Percentiles rank a stretch among this genome's conserved stretches.
Conservation (phyloP, 1,284 basidiomycete genomes). For the Ceratobasidium sp. region DNA sequence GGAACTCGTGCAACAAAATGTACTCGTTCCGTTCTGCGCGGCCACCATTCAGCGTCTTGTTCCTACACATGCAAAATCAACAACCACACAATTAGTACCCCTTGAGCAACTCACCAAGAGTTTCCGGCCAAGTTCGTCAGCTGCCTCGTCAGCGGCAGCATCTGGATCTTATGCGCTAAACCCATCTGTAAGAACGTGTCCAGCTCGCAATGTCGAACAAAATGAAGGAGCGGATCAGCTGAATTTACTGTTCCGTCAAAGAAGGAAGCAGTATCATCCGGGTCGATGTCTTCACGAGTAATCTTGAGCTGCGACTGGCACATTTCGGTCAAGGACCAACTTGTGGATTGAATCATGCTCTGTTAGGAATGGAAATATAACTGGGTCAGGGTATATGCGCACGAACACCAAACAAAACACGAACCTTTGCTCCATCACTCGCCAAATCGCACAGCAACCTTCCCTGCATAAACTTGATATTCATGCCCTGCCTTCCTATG, state of each 20-base stretch:
- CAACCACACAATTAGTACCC: slow-evolving; percentile 3
- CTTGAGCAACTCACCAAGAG: slow-evolving; percentile 78
- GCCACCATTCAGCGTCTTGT: slow-evolving; percentile 94
- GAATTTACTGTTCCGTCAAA: slow-evolving; percentile 88
- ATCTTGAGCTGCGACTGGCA: slow-evolving; percentile 90
- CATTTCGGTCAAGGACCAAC: slow-evolving; percentile 99
- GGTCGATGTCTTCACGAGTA: slow-evolving; percentile 92
- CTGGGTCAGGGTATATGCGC: neutral
- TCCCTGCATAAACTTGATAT: slow-evolving; percentile 87
- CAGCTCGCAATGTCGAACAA: slow-evolving; percentile 92
- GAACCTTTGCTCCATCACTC: slow-evolving; percentile 93
- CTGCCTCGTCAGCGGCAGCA: slow-evolving; percentile 91
- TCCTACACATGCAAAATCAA: slow-evolving; percentile 68
- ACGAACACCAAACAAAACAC: slow-evolving; percentile 47
- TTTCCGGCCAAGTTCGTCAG: slow-evolving; percentile 98
- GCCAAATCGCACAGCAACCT: slow-evolving; percentile 93
- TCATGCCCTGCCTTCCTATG: slow-evolving; percentile 87
- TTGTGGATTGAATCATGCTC: slow-evolving; percentile 95
- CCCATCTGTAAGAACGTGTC: slow-evolving; percentile 98
- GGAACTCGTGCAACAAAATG: slow-evolving; percentile 98
- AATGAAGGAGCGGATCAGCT: slow-evolving; percentile 86
- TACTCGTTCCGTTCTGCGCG: slow-evolving; percentile 99
- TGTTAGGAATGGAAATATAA: slow-evolving; percentile 55
- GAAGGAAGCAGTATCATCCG: slow-evolving; percentile 93
- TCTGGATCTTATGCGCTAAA: slow-evolving; percentile 90